Conservation (phyloP, 1,284 basidiomycete genomes). For the Apiotrichum veenhuisii region DNA sequence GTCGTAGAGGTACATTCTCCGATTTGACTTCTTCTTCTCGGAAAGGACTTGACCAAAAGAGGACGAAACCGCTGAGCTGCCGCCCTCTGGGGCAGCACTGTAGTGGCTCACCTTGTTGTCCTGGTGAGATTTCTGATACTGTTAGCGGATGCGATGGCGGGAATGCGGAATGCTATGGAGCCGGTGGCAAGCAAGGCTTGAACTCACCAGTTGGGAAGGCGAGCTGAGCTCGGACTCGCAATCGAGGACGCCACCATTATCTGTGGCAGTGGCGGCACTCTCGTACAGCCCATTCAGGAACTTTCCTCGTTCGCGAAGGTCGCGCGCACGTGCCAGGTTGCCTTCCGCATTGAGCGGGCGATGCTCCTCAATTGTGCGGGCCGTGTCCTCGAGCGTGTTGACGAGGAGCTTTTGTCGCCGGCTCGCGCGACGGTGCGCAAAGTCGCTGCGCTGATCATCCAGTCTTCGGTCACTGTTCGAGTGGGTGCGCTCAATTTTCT, state of each 20-base stretch:
- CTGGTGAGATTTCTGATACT: not conserved
- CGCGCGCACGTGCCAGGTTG: not conserved
- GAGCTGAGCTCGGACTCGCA: not conserved
- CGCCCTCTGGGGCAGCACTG: not conserved
- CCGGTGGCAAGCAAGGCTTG: not conserved
- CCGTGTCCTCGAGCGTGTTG: not conserved
- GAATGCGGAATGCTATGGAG: no score
- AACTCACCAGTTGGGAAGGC: not conserved
- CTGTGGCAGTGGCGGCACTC: not conserved
- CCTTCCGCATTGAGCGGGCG: not conserved
- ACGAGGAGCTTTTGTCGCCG: not conserved
- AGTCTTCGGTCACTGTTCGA: not conserved
- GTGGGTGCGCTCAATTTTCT: conserved; percentile 29
- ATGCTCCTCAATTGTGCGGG: conserved; percentile 1
- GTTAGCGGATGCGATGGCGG: no score
- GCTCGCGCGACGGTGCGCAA: not conserved
- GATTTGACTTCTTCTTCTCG: not conserved
- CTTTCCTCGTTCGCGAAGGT: not conserved
- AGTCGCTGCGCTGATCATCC: conserved; percentile 22
- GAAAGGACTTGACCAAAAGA: not conserved
- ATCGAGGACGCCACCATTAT: not conserved
- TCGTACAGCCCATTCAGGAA: not conserved
- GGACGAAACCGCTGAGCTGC: not conserved
- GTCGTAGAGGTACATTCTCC: not conserved
- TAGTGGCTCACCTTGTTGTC: not conserved